Conservation (phyloP, 345 rosid genomes). For the Cardamine occulta region DNA sequence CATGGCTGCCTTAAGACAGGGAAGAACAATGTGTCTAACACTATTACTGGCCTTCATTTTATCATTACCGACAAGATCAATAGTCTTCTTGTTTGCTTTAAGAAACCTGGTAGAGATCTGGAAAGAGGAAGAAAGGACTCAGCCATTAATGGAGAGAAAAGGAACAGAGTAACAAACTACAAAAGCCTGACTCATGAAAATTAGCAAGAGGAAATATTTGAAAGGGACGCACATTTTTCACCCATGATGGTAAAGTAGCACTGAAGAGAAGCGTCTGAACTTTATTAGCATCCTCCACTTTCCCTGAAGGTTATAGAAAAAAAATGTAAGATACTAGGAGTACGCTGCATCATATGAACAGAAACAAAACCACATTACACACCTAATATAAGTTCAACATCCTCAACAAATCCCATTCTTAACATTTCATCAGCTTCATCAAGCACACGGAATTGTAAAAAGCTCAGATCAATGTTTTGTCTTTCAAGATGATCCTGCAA, state of each 20-base stretch:
- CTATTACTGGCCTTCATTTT: slow-evolving; percentile 95
- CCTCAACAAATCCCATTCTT: slow-evolving; percentile 98
- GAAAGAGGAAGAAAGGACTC: slow-evolving; percentile 23
- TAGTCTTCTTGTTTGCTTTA: slow-evolving; percentile 71
- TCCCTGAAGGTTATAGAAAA: slow-evolving; percentile 54
- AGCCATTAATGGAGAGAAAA: slow-evolving; percentile 11
- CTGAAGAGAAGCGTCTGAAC: slow-evolving; percentile 99
- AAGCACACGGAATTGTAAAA: slow-evolving; percentile 84
- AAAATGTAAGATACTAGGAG: background rate
- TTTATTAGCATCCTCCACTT: slow-evolving; percentile 77
- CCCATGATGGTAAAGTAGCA: slow-evolving; percentile 94
- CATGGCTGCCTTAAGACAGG: slow-evolving; percentile 75
- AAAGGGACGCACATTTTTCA: slow-evolving; percentile 65
- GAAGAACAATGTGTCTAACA: slow-evolving; percentile 88
- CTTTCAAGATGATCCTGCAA: slow-evolving; percentile 86
- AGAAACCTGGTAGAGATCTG: slow-evolving; percentile 82
- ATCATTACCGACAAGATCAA: slow-evolving; percentile 98
- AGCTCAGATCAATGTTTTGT: slow-evolving; percentile 64
- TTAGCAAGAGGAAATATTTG: background rate
- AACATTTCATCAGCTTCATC: slow-evolving; percentile 99
- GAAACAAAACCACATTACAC: slow-evolving; percentile 6
- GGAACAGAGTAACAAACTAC: background rate
- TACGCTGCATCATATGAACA: background rate
- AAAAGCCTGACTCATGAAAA: background rate
- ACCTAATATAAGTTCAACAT: slow-evolving; percentile 95